Percentiles rank a stretch among this genome's conserved stretches.
These are phyloP conservation scores for Pyrenochaeta sp. DNA, from an alignment of 2,329 filamentous ascomycete genomes.

Conservation along the genomic window DNA sequence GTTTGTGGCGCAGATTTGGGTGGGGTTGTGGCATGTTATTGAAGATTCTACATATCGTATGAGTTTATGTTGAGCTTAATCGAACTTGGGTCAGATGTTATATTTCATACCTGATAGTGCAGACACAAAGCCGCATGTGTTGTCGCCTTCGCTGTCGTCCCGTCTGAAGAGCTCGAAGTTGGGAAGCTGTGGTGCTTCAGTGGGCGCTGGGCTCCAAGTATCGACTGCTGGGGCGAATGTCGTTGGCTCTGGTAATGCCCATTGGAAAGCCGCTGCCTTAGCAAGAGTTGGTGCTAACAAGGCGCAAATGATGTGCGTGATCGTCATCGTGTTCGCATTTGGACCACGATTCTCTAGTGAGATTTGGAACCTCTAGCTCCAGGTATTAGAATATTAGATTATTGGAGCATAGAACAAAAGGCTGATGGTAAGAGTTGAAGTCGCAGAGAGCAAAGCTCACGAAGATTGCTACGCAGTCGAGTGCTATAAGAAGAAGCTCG, in stretches of 20 bases:
- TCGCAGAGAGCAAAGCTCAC: constrained; percentile 3
- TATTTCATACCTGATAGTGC: constrained; percentile 32
- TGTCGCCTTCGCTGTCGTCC: constrained; percentile 22
- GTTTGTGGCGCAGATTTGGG: constrained; percentile 45
- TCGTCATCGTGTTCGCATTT: constrained; percentile 37
- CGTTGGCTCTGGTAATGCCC: constrained; percentile 40
- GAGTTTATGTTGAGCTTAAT: not conserved
- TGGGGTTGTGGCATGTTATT: constrained; percentile 38
- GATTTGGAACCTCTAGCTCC: not conserved
- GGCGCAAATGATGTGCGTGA: constrained; percentile 31
- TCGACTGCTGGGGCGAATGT: constrained; percentile 29
- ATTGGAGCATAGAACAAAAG: not conserved
- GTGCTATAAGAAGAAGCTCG: constrained; percentile 19
- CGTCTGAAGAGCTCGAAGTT: constrained; percentile 38
- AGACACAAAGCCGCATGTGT: constrained; percentile 44
- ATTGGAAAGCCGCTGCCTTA: constrained; percentile 38
- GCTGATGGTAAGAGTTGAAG: not conserved
- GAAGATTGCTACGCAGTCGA: constrained; percentile 21
- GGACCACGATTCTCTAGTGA: not conserved
- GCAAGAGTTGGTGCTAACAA: constrained; percentile 38
- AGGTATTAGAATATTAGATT: constrained; percentile 1
- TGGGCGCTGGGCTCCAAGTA: constrained; percentile 44
- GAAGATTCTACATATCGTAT: constrained; percentile 29
- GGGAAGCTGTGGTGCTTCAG: constrained; percentile 31
- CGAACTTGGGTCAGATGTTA: not conserved